Conservation (phyloP, 805 yeast genomes). For the Peterozyma xylosa region DNA sequence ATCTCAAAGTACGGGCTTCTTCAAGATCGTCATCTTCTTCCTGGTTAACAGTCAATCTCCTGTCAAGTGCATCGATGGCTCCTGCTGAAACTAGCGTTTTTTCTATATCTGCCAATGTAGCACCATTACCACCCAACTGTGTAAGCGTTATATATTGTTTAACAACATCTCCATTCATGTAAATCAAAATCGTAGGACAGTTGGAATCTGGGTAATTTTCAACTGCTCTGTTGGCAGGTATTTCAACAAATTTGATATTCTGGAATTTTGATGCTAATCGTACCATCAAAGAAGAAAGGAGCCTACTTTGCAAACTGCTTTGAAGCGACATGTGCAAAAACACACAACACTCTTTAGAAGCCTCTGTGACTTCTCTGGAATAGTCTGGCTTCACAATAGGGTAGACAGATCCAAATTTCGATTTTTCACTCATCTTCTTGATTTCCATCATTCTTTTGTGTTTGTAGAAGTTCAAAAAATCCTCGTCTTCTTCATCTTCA, state of each 20-base stretch:
- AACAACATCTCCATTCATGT: constrained; percentile 68
- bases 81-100: constrained; percentile 56
- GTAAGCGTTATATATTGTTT: constrained; percentile 78
- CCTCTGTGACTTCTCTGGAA: constrained; percentile 75
- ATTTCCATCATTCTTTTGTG: constrained; percentile 73
- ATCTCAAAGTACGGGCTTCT: constrained; percentile 44
- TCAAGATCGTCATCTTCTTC: constrained; percentile 47
- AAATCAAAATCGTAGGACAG: constrained; percentile 86
- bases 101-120: constrained; percentile 66
- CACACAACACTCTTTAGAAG: constrained; percentile 60
- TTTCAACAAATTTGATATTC: constrained; percentile 87
- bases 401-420: constrained; percentile 66
- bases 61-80: constrained; percentile 61
- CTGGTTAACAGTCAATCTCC: constrained; percentile 54
- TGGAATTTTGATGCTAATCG: constrained; percentile 59
- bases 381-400: constrained; percentile 87
- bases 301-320: constrained; percentile 64
- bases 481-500: constrained; percentile 93
- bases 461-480: constrained; percentile 72
- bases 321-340: constrained; percentile 71
- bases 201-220: constrained; percentile 86
- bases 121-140: constrained; percentile 77
- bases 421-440: constrained; percentile 43
- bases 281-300: constrained; percentile 51
- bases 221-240: constrained; percentile 84